Percentiles rank a stretch among this genome's conserved stretches.
Evolutionary conservation across 108 stramenopile species (phyloP).

Genomic region (Fragilariopsis cylindrus): DNA sequence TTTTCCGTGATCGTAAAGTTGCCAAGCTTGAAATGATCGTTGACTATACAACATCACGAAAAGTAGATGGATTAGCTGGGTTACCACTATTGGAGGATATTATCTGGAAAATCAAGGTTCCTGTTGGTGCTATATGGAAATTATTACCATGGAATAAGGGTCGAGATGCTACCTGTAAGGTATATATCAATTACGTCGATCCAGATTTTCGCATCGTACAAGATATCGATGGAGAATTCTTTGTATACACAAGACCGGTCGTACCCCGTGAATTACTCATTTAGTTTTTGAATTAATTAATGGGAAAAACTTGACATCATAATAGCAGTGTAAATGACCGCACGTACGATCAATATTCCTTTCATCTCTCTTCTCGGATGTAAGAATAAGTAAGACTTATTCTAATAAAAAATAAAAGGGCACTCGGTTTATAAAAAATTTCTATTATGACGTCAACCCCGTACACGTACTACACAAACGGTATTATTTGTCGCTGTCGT

Average conservation of each 20-base stretch:
- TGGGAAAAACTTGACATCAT: no score
- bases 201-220: slow-evolving; percentile 81
- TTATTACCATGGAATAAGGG: slow-evolving; percentile 89
- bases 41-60: slow-evolving; percentile 80
- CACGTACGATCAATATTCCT: no score
- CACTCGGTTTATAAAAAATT: no score
- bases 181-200: slow-evolving; percentile 71
- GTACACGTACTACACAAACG: no score
- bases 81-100: slow-evolving; percentile 66
- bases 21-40: slow-evolving; percentile 76
- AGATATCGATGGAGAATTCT: slow-evolving; percentile 79
- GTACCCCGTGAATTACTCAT: slow-evolving; percentile 40
- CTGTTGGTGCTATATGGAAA: slow-evolving; percentile 85
- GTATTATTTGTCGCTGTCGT: no score
- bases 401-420: no score
- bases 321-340: no score
- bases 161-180: slow-evolving; percentile 64
- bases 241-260: slow-evolving; percentile 85
- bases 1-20: slow-evolving; percentile 18
- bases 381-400: no score
- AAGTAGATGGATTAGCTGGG: slow-evolving; percentile 74
- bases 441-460: no score
- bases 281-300: no score
- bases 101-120: slow-evolving; percentile 85
- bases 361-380: no score